These are phyloP conservation scores for Cryptococcus amylolentus DNA, from an alignment of 1,284 basidiomycete genomes.

Conservation along the genomic window DNA sequence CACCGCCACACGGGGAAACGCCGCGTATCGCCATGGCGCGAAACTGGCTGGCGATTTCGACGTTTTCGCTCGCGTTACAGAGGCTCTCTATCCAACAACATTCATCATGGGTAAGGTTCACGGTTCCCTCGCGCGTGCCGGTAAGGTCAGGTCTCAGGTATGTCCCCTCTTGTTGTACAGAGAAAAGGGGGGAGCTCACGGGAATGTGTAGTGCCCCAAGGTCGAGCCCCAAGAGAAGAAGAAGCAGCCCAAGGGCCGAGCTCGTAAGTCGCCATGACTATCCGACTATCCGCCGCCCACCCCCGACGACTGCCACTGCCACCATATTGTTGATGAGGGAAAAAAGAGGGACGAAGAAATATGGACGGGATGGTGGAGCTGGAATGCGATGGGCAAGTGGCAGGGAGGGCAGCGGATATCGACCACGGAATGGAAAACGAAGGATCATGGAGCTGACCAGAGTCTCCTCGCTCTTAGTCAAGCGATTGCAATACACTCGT, in stretches of 20 bases:
- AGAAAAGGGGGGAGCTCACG: neutral
- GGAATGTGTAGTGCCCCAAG: conserved; percentile 64
- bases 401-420: neutral
- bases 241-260: conserved; percentile 91
- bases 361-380: neutral
- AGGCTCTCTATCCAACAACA: conserved; percentile 9
- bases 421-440: neutral
- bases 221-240: conserved; percentile 98
- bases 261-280: conserved; percentile 53
- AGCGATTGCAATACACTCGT: conserved; percentile 75
- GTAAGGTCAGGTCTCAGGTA: conserved; percentile 94
- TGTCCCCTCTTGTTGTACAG: conserved; percentile 13
- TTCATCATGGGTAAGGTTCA: conserved; percentile 69
- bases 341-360: neutral
- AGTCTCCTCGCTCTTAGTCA: conserved; percentile 54
- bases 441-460: too few relatives aligned
- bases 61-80: too few relatives aligned
- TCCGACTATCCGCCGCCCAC: neutral
- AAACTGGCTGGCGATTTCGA: too few relatives aligned
- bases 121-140: conserved; percentile 99
- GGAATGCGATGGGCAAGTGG: neutral
- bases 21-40: too few relatives aligned
- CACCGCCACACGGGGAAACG: too few relatives aligned
- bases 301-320: neutral
- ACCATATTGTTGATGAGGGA: neutral